These are phyloP conservation scores for Lipomyces kockii DNA, from an alignment of 805 yeast genomes.

Conservation along the genomic window DNA sequence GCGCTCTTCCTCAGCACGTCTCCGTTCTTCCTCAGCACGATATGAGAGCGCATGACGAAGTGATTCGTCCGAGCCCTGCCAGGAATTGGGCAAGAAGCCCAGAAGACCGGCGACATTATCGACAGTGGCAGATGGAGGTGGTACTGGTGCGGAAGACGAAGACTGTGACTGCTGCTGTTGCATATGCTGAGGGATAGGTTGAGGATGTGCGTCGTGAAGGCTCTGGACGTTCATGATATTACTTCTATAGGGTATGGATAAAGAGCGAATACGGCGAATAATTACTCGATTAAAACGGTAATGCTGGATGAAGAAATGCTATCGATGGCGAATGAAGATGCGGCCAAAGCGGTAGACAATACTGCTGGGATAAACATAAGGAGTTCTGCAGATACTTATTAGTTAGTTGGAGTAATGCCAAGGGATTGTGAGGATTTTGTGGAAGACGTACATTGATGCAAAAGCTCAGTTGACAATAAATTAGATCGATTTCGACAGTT, in stretches of 20 bases:
- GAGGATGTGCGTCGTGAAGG: conserved; percentile 16
- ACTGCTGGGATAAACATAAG: not conserved
- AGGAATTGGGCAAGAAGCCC: conserved; percentile 29
- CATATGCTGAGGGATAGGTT: not conserved
- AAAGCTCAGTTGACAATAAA: not conserved
- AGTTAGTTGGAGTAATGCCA: not conserved
- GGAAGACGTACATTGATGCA: not conserved
- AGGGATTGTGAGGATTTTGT: not conserved
- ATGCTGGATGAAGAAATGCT: conserved; percentile 3
- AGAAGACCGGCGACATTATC: conserved; percentile 19
- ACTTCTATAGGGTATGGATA: not conserved
- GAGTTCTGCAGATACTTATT: not conserved
- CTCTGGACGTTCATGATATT: conserved; percentile 17
- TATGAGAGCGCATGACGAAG: conserved; percentile 34
- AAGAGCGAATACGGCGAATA: not conserved
- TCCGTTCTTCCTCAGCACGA: conserved; percentile 37
- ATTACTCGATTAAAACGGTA: not conserved
- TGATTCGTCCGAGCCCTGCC: conserved; percentile 37
- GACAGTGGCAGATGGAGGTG: conserved; percentile 9
- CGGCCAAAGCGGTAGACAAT: not conserved
- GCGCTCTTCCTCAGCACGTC: conserved; percentile 65
- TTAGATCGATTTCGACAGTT: not conserved
- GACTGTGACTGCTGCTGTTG: not conserved
- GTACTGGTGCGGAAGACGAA: conserved; percentile 9
- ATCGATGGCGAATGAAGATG: not conserved